Conservation (phyloP, 495 filamentous ascomycete genomes). For the Bombardia bombarda region DNA sequence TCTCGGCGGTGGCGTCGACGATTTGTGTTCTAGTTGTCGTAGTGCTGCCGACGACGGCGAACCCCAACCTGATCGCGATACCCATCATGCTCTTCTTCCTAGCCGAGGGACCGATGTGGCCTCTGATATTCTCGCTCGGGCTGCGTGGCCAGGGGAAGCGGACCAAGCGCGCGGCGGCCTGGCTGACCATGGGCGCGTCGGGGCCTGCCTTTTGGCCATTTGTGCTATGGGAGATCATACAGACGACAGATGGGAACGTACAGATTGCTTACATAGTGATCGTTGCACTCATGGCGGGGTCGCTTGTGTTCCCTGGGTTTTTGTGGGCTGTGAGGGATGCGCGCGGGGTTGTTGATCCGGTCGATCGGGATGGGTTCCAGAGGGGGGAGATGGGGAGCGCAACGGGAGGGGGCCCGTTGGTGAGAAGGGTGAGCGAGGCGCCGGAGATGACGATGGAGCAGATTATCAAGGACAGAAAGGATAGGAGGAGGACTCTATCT, state of each 20-base stretch:
- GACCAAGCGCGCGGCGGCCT: constrained; percentile 61
- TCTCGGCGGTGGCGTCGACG: constrained; percentile 36
- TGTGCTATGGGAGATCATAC: constrained; percentile 39
- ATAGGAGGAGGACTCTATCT: background rate
- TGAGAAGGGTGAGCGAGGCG: constrained; percentile 1
- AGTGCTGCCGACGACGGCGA: constrained; percentile 35
- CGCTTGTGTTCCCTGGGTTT: constrained; percentile 30
- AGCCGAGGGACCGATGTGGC: constrained; percentile 64
- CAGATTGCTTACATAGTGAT: constrained; percentile 29
- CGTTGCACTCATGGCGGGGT: constrained; percentile 23
- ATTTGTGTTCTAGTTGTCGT: constrained; percentile 33
- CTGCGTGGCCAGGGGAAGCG: constrained; percentile 62
- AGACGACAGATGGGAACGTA: constrained; percentile 25
- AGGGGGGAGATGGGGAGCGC: background rate
- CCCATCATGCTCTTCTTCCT: constrained; percentile 57
- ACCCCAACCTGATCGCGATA: constrained; percentile 45
- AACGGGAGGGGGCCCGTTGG: background rate
- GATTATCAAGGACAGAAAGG: constrained; percentile 5
- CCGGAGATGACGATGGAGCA: constrained; percentile 4
- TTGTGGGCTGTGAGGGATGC: constrained; percentile 30
- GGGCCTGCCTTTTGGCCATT: constrained; percentile 63
- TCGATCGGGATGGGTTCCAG: background rate
- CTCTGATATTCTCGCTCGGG: constrained; percentile 60
- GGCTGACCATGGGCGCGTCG: constrained; percentile 56
- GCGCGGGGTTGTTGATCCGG: constrained; percentile 25